Percentiles rank a stretch among this genome's conserved stretches.
These are phyloP conservation scores for Comarum palustre DNA, from an alignment of 306 rosid species.

Conservation along the genomic window DNA sequence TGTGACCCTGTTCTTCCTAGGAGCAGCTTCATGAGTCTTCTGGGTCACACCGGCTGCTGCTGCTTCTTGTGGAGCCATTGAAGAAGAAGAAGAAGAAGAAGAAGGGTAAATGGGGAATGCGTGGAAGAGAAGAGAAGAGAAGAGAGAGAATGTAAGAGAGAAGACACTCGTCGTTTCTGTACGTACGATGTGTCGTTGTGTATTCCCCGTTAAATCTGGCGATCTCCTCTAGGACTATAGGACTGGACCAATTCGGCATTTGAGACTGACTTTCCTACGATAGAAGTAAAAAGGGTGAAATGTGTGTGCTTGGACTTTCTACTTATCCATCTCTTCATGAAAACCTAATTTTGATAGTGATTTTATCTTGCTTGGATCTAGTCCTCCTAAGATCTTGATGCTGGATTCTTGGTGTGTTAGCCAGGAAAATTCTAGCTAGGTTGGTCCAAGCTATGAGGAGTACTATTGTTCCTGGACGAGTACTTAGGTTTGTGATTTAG, in stretches of 20 bases:
- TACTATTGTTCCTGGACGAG: no score
- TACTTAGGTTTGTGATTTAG: no score
- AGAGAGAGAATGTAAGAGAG: constrained; percentile 21
- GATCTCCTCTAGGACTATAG: constrained; percentile 34
- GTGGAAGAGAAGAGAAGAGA: constrained; percentile 1
- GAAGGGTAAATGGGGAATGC: constrained; percentile 17
- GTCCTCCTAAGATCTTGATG: background rate
- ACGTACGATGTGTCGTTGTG: constrained; percentile 36
- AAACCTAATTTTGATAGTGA: background rate
- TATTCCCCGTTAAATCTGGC: constrained; percentile 46
- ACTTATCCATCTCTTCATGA: no score
- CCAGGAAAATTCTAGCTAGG: background rate
- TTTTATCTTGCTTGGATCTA: background rate
- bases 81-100: constrained; percentile 6
- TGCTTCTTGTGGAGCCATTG: constrained; percentile 56
- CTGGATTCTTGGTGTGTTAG: background rate
- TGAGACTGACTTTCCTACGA: background rate
- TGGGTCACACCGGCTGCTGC: constrained; percentile 12
- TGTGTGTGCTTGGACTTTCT: no score
- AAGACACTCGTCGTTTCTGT: constrained; percentile 38
- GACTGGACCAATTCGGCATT: background rate
- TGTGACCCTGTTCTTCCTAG: constrained; percentile 62
- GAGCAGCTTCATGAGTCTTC: constrained; percentile 26
- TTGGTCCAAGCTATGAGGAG: background rate
- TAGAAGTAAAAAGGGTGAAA: no score